A percentile compares a stretch with the other conserved stretches of the same genome.
Conservation (phyloP, 2,329 filamentous ascomycete genomes). For the Beauveria rudraprayagi region DNA sequence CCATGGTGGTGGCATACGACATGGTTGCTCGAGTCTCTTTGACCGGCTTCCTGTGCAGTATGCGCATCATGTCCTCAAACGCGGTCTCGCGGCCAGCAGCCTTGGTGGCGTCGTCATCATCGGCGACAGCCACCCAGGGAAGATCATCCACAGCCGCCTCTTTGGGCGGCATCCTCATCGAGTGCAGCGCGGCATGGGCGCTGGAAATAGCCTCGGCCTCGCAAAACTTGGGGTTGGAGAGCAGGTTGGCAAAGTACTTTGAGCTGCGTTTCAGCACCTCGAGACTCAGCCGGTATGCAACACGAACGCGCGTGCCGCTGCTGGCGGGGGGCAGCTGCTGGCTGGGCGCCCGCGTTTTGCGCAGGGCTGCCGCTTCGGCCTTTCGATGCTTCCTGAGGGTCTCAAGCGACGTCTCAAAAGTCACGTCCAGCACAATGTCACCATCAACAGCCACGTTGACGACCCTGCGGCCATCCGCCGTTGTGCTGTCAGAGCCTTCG, state of each 20-base stretch:
- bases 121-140: conserved; percentile 55
- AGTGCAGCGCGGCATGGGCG: conserved; percentile 41
- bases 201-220: conserved; percentile 50
- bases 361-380: conserved; percentile 24
- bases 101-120: conserved; percentile 62
- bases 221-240: conserved; percentile 54
- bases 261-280: conserved; percentile 51
- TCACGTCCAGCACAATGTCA: conserved; percentile 58
- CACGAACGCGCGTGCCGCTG: conserved; percentile 29
- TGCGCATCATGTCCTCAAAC: conserved; percentile 59
- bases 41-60: conserved; percentile 51
- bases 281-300: conserved; percentile 54
- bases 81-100: conserved; percentile 50
- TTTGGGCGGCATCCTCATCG: conserved; percentile 37
- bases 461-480: conserved; percentile 26
- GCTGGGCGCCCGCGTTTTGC: conserved; percentile 21
- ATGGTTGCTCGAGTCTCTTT: conserved; percentile 39
- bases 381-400: conserved; percentile 39
- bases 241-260: conserved; percentile 60
- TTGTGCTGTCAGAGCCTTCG: conserved; percentile 21
- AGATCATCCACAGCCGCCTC: conserved; percentile 44
- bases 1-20: conserved; percentile 57
- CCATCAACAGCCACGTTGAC: conserved; percentile 48
- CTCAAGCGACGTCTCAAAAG: conserved; percentile 51
- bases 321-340: conserved; percentile 21